Percentiles rank a stretch among this genome's conserved stretches.
phyloP scores from a whole-genome alignment of 2,329 filamentous ascomycete genomes.

The Paraphoma sp. region DNA sequence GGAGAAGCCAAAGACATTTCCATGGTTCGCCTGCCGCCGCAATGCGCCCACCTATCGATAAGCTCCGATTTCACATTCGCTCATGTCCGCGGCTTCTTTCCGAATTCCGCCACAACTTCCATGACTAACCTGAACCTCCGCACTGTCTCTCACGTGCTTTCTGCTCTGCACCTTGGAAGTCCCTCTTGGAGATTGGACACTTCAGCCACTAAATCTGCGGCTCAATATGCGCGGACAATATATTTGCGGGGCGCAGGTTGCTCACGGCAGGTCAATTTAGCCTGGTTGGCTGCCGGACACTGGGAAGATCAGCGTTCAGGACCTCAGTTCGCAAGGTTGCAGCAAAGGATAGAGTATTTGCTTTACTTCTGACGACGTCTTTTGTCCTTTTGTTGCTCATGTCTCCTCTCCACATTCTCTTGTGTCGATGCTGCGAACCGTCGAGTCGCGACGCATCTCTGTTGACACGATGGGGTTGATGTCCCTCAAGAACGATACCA shows the following conservation, averaged over 20 bases:
- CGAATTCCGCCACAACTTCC: conserved; percentile 23
- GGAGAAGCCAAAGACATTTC: conserved; percentile 26
- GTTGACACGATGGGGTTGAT: conserved; percentile 38
- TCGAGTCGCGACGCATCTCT: conserved; percentile 35
- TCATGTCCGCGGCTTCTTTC: conserved; percentile 28
- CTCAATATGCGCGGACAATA: conserved; percentile 3
- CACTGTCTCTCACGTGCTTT: conserved; percentile 18
- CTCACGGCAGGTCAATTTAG: conserved; percentile 38
- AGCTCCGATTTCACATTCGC: conserved; percentile 27
- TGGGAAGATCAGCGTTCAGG: conserved; percentile 1
- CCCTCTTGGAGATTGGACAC: neutral
- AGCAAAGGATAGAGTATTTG: conserved; percentile 29
- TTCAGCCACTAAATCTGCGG: neutral
- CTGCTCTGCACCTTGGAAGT: neutral
- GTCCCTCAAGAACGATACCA: conserved; percentile 18
- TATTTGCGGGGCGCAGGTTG: conserved; percentile 15
- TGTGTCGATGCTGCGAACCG: conserved; percentile 1
- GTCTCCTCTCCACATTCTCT: neutral
- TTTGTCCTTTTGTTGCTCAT: neutral
- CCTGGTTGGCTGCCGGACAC: conserved; percentile 16
- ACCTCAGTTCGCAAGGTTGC: neutral
- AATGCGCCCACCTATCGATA: conserved; percentile 40
- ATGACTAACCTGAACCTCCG: conserved; percentile 5
- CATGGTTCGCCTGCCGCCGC: conserved; percentile 16
- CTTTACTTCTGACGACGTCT: conserved; percentile 11